Evolutionary conservation across 306 rosid species (phyloP), one percentile per base, ranked within the genome.

Genomic region (Castanospermum australe): DNA sequence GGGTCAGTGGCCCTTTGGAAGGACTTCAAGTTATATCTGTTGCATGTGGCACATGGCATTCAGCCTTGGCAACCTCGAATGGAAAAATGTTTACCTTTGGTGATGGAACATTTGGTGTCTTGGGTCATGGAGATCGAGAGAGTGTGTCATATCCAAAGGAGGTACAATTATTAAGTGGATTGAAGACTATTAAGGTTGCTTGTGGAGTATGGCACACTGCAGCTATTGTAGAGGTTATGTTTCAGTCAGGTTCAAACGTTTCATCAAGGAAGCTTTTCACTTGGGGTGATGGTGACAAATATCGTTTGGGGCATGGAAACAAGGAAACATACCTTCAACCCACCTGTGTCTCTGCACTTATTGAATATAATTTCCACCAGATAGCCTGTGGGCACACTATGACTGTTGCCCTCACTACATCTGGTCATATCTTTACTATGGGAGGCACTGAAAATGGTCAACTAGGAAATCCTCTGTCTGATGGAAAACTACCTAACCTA

Each of bases 161-260:
- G 87, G 98, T 96, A 59, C 97, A 88, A 68, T 84, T 78, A 38
- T 85, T 96, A 81, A 91, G 79, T 71, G 99, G 98, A 62, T 84
- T 90, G 72, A 96, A 86, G 88, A 96, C 97, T 22, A 76, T 89
- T 36, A 90, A 90, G 68, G 98, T 96, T 54, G 93, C 99, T 38
- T 93, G 98, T 75, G 99, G 98, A 73, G 92, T 96, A 17, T 96
- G 99, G 98, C 99, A 96, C 67, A 96, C 98, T 28, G 99, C 96
- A 52, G 99, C 98, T 11, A 91, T 96, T 84, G 94, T 96, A 21
- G 99, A 96, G 86, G 98, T 96, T 75, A 86, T 82, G 74, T 80
- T 89, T 68, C 98, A 90, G 41, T 61, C 88, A 18, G 88, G 94
- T 71, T 75, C 85, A 21, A 89, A 77, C 80, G 83, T 84, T 81